Evolutionary conservation across 1,284 basidiomycete genomes (phyloP), one percentile per base, ranked within the genome.

Genomic region (Hortiboletus rubellus): DNA sequence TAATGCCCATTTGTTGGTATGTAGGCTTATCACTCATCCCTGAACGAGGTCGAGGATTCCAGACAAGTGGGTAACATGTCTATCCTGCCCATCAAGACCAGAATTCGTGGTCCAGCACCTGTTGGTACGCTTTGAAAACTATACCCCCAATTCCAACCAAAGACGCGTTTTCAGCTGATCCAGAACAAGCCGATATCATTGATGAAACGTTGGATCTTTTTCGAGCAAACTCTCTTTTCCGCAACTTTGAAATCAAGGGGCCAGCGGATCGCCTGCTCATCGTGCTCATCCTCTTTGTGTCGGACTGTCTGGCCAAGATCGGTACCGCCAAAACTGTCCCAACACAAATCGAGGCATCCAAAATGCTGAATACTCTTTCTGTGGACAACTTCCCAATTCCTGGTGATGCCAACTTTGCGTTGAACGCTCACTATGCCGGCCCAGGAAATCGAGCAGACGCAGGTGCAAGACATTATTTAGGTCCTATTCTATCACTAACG

Each of bases 241-340:
- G 97, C 70, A 99, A 99, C 80, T 99, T 99, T 72, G 97, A 99
- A 80, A 99, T 99, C 85, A 98, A 98, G 77, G 94, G 97, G 30
- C 90, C 93, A 52, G 96, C 96, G 47, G 97, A 99, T 79, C 88
- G 97, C 54, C 86, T 93, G 38, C 83, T 99, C 69, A 99, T 99
- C 79, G 89, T 99, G 74, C 86, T 99, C 66, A 98, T 98, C 74
- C 91, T 99, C 71, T 99, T 92, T 79, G 90, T 98, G 71, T 98
- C 95, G 46, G 97, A 99, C 78, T 99, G 97, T 72, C 86, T 99
- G 52, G 85, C 92, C 48, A 96, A 94, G 77, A 82, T 98, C 62
- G 89, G 92, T 22, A 76, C 78, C 33, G 78, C 83, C 24, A 84
- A 85, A 55, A 82, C 83, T 0, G 77, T 83, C 1, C 89, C 91